Percentiles rank a stretch among this genome's conserved stretches.
These are phyloP conservation scores for Mortierella sp. DNA, from an alignment of 371 early-diverging fungal species.

Conservation along the genomic window DNA sequence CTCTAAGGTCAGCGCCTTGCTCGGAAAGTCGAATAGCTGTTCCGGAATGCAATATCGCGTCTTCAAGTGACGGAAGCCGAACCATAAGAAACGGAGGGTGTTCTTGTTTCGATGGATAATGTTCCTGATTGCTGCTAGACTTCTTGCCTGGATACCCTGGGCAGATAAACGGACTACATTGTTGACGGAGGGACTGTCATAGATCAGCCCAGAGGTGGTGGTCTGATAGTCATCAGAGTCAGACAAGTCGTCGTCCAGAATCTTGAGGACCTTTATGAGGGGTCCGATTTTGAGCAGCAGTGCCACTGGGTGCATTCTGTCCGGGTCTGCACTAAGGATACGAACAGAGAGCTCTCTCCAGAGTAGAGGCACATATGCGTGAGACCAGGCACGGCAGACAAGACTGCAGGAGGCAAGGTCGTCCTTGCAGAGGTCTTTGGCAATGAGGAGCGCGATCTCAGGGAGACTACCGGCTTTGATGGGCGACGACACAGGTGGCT, in stretches of 20 bases:
- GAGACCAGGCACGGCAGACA: slow-evolving; percentile 29
- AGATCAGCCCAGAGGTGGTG: neutral
- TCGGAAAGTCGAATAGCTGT: slow-evolving; percentile 19
- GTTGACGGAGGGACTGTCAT: slow-evolving; percentile 12
- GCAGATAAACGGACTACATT: slow-evolving; percentile 5
- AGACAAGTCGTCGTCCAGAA: slow-evolving; percentile 5
- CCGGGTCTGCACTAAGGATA: neutral
- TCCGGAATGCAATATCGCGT: no score
- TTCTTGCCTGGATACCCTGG: neutral
- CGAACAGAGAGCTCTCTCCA: slow-evolving; percentile 16
- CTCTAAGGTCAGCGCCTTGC: neutral
- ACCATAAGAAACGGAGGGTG: slow-evolving; percentile 16
- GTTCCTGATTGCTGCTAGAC: neutral
- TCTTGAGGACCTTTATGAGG: slow-evolving; percentile 11
- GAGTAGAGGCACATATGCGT: slow-evolving; percentile 13
- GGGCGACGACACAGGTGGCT: neutral
- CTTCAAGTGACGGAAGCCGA: slow-evolving; percentile 5
- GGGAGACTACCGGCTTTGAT: slow-evolving; percentile 13
- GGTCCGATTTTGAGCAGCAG: slow-evolving; percentile 13
- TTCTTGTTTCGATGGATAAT: slow-evolving; percentile 18
- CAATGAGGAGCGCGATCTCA: slow-evolving; percentile 23
- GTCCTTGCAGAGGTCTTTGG: slow-evolving; percentile 13
- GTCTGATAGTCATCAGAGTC: no score
- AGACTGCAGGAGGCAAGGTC: slow-evolving; percentile 20
- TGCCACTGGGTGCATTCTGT: neutral